Base-by-base conservation (phyloP, 2,329 filamentous ascomycete genomes). In the Pseudogymnoascus sp. region DNA sequence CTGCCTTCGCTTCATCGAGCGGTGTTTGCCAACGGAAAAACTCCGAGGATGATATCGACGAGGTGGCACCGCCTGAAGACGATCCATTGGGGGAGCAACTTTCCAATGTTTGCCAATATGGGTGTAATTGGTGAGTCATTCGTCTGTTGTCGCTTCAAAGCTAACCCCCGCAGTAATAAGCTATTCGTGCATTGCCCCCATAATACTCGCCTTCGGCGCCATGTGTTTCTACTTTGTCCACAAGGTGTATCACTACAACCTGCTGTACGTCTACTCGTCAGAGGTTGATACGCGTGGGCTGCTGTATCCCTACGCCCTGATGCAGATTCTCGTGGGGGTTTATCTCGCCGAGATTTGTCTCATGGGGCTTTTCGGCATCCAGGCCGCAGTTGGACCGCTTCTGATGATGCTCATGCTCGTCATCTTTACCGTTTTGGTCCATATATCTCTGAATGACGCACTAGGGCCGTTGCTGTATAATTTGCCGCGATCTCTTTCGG, bases 151-250 rank as follows among this genome's bases (percentile, higher is more conserved):
- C 14, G 14, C 62, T 25, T 23, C 33, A 25, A 23, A 60, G 61
- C 59, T 67, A 60, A 65, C 61, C 11, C 61, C 69, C 60, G 70
- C 73, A 81, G 85, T 84, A 11, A 84, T 88, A 63, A 82, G 82
- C 31, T 89, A 89, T 70, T 82, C 85, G 3, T 82, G 82, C 65
- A 86, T 89, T 66, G 84, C 85, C 5, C 86, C 86, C 3, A 73
- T 88, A n/a, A 82, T 88, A 37, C 76, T 88, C 42, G 82, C 82
- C 5, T 88, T 88, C 66, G 84, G 84, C 1, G 79, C 82, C 11
- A 77, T 85, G 42, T 84, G 84, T n/a, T 76, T 88, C 5, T 82
- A 76, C 62, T 73, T 88, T 21, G 85, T 88, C 75, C 88, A 88
- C 72, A 76, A 84, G 65, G 83, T 83, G 64, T 88, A 85, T 72